phyloP scores from a whole-genome alignment of 805 yeast genomes.

The Hyphopichia homilentoma region DNA sequence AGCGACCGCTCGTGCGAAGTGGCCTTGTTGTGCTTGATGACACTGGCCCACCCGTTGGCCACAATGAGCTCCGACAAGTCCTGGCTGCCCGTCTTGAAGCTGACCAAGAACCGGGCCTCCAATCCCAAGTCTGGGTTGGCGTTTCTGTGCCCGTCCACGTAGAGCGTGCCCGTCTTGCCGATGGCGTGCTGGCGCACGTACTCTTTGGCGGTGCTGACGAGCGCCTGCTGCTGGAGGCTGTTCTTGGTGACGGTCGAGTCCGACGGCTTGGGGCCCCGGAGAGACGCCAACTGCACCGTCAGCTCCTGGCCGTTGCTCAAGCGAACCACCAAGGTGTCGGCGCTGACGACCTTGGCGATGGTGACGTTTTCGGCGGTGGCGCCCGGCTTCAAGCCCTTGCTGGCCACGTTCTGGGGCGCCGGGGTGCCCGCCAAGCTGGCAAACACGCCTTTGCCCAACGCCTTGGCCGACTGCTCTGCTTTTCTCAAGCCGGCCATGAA shows the following conservation, averaged over 20 bases:
- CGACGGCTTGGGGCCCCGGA: slow-evolving; percentile 67
- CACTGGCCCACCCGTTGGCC: slow-evolving; percentile 69
- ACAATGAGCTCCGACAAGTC: slow-evolving; percentile 64
- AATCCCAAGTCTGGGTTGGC: slow-evolving; percentile 51
- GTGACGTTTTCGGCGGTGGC: slow-evolving; percentile 45
- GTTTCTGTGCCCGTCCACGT: slow-evolving; percentile 62
- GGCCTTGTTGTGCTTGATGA: slow-evolving; percentile 71
- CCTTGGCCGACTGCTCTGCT: slow-evolving; percentile 62
- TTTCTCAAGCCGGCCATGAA: slow-evolving; percentile 59
- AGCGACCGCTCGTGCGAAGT: slow-evolving; percentile 63
- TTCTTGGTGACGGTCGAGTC: slow-evolving; percentile 47
- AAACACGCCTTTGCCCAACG: slow-evolving; percentile 51
- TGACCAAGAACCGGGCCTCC: slow-evolving; percentile 66
- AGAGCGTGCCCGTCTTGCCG: slow-evolving; percentile 65
- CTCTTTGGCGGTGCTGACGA: slow-evolving; percentile 67
- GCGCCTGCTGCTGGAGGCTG: slow-evolving; percentile 40
- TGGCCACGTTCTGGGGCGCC: slow-evolving; percentile 11
- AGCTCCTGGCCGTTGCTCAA: slow-evolving; percentile 47
- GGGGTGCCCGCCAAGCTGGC: slow-evolving; percentile 39
- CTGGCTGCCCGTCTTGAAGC: slow-evolving; percentile 48
- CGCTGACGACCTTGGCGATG: slow-evolving; percentile 58
- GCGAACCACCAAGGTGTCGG: slow-evolving; percentile 63
- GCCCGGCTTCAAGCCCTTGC: slow-evolving; percentile 39
- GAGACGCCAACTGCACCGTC: slow-evolving; percentile 72
- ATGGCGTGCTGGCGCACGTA: slow-evolving; percentile 63